These are phyloP conservation scores for Cladorrhinum sp. DNA, from an alignment of 2,329 filamentous ascomycete genomes.

Conservation along the genomic window DNA sequence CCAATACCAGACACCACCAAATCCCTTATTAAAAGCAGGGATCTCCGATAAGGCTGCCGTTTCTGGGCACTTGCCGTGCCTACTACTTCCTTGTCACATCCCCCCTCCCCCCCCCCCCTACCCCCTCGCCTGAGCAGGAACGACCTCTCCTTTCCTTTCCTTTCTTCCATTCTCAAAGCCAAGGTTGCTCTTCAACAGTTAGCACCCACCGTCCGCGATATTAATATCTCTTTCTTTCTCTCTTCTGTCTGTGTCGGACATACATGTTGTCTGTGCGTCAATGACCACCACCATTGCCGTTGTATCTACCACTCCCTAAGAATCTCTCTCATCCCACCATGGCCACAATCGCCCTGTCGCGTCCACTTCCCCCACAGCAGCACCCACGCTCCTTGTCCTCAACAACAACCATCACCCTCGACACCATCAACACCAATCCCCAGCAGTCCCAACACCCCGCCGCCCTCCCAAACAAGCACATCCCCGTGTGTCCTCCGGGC, in stretches of 20 bases:
- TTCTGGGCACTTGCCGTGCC: constrained; percentile 1
- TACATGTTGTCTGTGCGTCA: too few relatives aligned
- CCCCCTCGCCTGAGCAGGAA: constrained; percentile 1
- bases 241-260: not conserved
- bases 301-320: not conserved
- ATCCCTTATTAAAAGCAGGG: constrained; percentile 23
- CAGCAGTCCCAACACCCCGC: constrained; percentile 31
- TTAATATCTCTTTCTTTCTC: not conserved
- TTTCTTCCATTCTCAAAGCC: not conserved
- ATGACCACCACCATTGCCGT: not conserved
- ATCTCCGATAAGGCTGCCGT: constrained; percentile 28
- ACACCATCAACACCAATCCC: constrained; percentile 35
- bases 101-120: not conserved
- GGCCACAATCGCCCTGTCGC: constrained; percentile 54
- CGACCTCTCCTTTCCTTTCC: not conserved
- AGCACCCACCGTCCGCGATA: not conserved
- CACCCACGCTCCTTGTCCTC: constrained; percentile 32
- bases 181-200: not conserved
- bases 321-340: constrained; percentile 35
- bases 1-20: constrained; percentile 12
- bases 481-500: constrained; percentile 84
- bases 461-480: constrained; percentile 80
- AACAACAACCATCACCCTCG: constrained; percentile 33
- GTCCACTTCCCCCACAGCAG: constrained; percentile 32
- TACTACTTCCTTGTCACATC: constrained; percentile 11